A percentile compares a stretch with the other conserved stretches of the same genome.
phyloP scores from a whole-genome alignment of 1,284 basidiomycete genomes.

The Pseudozyma hubeiensis region DNA sequence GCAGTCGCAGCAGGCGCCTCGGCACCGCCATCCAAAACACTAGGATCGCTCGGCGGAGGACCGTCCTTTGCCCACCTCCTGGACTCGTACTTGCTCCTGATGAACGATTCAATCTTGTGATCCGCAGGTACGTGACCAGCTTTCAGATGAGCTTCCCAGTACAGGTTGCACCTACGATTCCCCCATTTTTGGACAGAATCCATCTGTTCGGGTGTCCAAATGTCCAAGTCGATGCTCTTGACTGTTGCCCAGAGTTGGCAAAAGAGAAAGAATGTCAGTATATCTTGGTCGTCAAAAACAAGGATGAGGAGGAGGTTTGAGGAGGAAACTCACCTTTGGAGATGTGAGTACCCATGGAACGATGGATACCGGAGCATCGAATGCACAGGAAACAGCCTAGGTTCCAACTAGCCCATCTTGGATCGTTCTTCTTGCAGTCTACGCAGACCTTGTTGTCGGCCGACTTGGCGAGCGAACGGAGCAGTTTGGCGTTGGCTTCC shows the following conservation, averaged over 20 bases:
- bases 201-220: conserved; percentile 99
- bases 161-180: conserved; percentile 88
- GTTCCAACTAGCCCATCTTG: conserved; percentile 98
- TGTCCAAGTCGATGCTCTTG: conserved; percentile 96
- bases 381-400: conserved; percentile 94
- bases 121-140: conserved; percentile 91
- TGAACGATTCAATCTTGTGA: conserved; percentile 98
- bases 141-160: conserved; percentile 97
- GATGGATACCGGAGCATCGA: conserved; percentile 96
- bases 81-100: conserved; percentile 95
- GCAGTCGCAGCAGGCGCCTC: conserved; percentile 16
- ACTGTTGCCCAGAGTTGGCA: conserved; percentile 71
- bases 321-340: conserved; percentile 43
- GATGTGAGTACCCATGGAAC: conserved; percentile 93
- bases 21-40: conserved; percentile 76
- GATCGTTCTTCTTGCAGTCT: conserved; percentile 74
- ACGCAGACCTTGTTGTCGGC: conserved; percentile 90
- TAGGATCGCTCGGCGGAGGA: conserved; percentile 83
- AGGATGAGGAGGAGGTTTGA: too few relatives aligned
- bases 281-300: too few relatives aligned
- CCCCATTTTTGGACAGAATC: conserved; percentile 84
- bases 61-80: conserved; percentile 92
- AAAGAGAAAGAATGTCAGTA: background rate
- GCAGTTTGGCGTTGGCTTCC: conserved; percentile 63
- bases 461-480: conserved; percentile 69